These are phyloP conservation scores for Phytophthora melonis DNA, from an alignment of 352 stramenopile genomes.

Conservation along the genomic window DNA sequence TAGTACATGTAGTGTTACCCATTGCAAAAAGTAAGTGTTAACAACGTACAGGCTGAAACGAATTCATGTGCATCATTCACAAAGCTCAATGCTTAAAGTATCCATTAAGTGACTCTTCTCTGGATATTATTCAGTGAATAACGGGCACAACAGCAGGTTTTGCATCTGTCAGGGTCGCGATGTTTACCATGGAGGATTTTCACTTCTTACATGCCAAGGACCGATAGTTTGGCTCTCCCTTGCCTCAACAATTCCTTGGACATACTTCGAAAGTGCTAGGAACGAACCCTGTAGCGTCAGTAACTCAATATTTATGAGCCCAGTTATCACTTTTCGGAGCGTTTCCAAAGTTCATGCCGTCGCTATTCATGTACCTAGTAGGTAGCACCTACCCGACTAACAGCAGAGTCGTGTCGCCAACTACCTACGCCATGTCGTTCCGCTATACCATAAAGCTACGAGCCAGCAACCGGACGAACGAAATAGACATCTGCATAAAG, in stretches of 20 bases:
- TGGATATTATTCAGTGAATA: constrained; percentile 3
- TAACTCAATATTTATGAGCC: not conserved
- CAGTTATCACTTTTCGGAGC: not conserved
- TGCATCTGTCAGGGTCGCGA: not conserved
- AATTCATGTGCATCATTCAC: too few relatives aligned
- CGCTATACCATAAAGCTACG: constrained; percentile 1
- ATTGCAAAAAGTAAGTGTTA: too few relatives aligned
- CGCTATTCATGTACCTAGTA: too few relatives aligned
- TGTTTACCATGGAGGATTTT: constrained; percentile 1
- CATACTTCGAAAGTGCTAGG: too few relatives aligned
- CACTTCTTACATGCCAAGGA: not conserved
- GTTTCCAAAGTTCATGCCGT: not conserved
- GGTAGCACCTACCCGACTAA: not conserved
- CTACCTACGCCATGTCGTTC: not conserved
- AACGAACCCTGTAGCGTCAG: not conserved
- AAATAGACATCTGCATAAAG: not conserved
- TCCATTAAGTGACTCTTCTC: not conserved
- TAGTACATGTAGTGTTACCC: too few relatives aligned
- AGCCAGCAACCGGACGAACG: not conserved
- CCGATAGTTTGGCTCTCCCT: not conserved
- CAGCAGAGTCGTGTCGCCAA: not conserved
- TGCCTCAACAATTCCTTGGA: not conserved
- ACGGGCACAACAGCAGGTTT: constrained; percentile 4
- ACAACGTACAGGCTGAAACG: too few relatives aligned
- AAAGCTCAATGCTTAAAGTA: not conserved